Evolutionary conservation across 2,329 filamentous ascomycete genomes (phyloP).

Genomic region (Karstenula rhodostoma): DNA sequence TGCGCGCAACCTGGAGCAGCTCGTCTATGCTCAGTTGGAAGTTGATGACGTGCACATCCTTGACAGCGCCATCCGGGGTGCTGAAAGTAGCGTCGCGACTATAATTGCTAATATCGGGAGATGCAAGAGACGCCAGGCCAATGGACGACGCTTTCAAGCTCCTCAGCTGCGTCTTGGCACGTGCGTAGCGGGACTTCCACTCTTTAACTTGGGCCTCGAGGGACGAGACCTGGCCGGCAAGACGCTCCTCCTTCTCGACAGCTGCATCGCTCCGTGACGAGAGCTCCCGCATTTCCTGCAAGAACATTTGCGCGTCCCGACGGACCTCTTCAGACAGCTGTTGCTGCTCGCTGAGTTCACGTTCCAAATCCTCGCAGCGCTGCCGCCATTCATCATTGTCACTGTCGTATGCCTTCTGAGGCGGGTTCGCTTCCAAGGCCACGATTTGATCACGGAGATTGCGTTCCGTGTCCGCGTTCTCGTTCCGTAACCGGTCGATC

Average conservation of each 20-base stretch:
- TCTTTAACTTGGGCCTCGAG: slow-evolving; percentile 85
- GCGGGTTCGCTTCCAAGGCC: slow-evolving; percentile 49
- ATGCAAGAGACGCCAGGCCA: slow-evolving; percentile 69
- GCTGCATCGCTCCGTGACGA: slow-evolving; percentile 81
- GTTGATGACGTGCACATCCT: slow-evolving; percentile 90
- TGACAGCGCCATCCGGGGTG: slow-evolving; percentile 78
- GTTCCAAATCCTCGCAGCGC: slow-evolving; percentile 55
- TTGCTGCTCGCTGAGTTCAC: slow-evolving; percentile 78
- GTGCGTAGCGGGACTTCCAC: slow-evolving; percentile 90
- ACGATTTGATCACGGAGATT: slow-evolving; percentile 71
- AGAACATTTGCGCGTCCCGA: slow-evolving; percentile 80
- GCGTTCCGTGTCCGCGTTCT: slow-evolving; percentile 70
- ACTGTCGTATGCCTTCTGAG: slow-evolving; percentile 28
- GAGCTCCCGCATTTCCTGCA: slow-evolving; percentile 87
- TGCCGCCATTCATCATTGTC: slow-evolving; percentile 46
- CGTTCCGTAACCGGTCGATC: slow-evolving; percentile 74
- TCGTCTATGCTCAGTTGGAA: slow-evolving; percentile 97
- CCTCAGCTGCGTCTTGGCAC: slow-evolving; percentile 85
- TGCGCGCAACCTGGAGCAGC: slow-evolving; percentile 78
- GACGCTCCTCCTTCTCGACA: slow-evolving; percentile 81
- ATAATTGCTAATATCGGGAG: slow-evolving; percentile 69
- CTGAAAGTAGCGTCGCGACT: slow-evolving; percentile 72
- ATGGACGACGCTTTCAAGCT: slow-evolving; percentile 82
- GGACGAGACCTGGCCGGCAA: slow-evolving; percentile 76
- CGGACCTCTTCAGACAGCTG: slow-evolving; percentile 87